These are phyloP conservation scores for Ajuga reptans DNA, from an alignment of 305 asterid species.

Conservation along the genomic window DNA sequence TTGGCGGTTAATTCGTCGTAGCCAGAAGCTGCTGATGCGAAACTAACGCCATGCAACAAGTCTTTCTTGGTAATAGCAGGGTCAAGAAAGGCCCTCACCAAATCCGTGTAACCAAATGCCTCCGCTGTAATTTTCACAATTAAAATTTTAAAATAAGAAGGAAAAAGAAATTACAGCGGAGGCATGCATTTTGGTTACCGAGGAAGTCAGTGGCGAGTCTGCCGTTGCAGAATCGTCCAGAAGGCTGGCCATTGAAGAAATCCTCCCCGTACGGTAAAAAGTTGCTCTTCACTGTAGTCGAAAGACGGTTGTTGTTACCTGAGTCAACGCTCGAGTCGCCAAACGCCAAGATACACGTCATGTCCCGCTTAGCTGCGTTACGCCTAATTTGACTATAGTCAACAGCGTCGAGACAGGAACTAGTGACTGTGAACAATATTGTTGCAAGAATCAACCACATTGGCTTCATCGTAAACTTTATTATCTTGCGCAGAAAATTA, in stretches of 20 bases:
- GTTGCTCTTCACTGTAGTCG: slow-evolving; percentile 32
- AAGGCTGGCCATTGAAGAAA: slow-evolving; percentile 27
- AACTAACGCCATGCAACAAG: slow-evolving; percentile 39
- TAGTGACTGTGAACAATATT: not conserved
- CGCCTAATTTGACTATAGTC: slow-evolving; percentile 6
- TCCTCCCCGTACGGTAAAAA: slow-evolving; percentile 45
- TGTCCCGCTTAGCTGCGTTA: slow-evolving; percentile 28
- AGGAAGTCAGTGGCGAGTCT: slow-evolving; percentile 44
- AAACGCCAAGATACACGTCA: slow-evolving; percentile 42
- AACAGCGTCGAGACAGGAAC: not conserved
- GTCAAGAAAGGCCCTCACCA: slow-evolving; percentile 34
- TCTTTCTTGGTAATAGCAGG: slow-evolving; percentile 29
- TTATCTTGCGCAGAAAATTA: too few species aligned
- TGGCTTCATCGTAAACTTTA: not conserved
- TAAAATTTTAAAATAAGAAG: not conserved
- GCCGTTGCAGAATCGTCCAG: slow-evolving; percentile 53
- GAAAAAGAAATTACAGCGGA: not conserved
- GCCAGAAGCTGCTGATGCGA: slow-evolving; percentile 46
- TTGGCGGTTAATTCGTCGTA: slow-evolving; percentile 42
- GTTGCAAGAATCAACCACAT: not conserved
- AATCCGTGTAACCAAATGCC: slow-evolving; percentile 29
- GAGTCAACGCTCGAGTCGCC: slow-evolving; percentile 64
- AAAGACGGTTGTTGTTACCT: slow-evolving; percentile 46
- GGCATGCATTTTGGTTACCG: slow-evolving; percentile 23
- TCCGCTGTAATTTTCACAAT: slow-evolving; percentile 26